Evolutionary conservation across 306 rosid genomes (phyloP), one percentile per base, ranked within the genome.

Genomic region (Prunus salicina): DNA sequence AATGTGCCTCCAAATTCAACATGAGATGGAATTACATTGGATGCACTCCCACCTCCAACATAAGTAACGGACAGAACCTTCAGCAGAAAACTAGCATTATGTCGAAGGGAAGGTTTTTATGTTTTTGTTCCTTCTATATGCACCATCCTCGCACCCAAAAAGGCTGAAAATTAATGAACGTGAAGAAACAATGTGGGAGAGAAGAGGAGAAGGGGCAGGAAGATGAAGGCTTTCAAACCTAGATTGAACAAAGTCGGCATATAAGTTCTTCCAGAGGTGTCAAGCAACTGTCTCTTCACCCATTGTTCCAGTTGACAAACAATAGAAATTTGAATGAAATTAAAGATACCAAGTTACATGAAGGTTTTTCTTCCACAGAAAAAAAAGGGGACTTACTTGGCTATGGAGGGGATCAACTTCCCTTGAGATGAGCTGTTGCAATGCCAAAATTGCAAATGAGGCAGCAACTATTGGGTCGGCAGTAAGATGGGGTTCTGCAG

Each of bases 361-460:
- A 32, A 32, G 34, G 34, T 32, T 32, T 32, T 32, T 32, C 34
- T 32, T 32, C 38, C 7, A 32, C 38, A 0, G 38, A 32, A 32
- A 32, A 32, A 32, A 0, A 32, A 32, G 5, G 38, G 38, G 6
- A 5, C 76, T 38, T 76, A 91, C 97, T 61, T 75, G 87, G 81
- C 91, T 89, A 6, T 84, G 75, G 69, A 87, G 89, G 71, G 97
- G 88, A 79, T 91, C 86, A 55, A 49, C 52, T 83, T 91, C 94
- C 77, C 93, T 89, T 4, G 94, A 91, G 78, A 91, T 86, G 68
- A 91, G 85, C 72, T 87, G 92, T 75, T 91, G 97, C 78, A 89
- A 71, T 50, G 97, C 84, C 79, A 86, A 66, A 81, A 91, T 84
- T 62, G 92, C 83, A 72, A 87, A 84, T 49, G 91, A 86, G 28